Evolutionary conservation across 768 basidiomycete species (phyloP).

Genomic region (Chalciporus piperatus): DNA sequence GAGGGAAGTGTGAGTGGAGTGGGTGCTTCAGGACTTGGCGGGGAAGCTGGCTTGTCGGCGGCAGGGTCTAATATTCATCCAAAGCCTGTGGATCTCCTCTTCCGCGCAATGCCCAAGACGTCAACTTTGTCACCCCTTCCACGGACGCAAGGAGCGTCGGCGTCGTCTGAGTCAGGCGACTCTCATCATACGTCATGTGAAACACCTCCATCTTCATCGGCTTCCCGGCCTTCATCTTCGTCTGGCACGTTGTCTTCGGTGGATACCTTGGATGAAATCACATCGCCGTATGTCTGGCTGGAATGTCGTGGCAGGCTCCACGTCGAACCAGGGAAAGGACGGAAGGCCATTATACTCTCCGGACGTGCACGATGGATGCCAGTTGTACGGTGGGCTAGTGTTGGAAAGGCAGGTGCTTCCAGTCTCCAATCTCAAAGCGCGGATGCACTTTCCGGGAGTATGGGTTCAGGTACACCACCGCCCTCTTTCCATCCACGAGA

Average conservation of each 20-base stretch:
- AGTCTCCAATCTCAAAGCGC: background rate
- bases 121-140: background rate
- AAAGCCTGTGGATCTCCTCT: slow-evolving; percentile 77
- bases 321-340: slow-evolving; percentile 89
- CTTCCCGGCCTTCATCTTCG: background rate
- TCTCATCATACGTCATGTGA: background rate
- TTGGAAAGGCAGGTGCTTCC: slow-evolving; percentile 41
- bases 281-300: slow-evolving; percentile 74
- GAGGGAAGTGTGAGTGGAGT: slow-evolving; percentile 38
- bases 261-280: background rate
- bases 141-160: background rate
- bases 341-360: slow-evolving; percentile 91
- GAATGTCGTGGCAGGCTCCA: slow-evolving; percentile 88
- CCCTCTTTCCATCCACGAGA: background rate
- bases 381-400: slow-evolving; percentile 54
- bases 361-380: slow-evolving; percentile 74
- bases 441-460: background rate
- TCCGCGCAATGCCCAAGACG: slow-evolving; percentile 70
- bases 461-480: slow-evolving; percentile 22
- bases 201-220: background rate
- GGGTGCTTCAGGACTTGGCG: slow-evolving; percentile 14
- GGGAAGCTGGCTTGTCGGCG: slow-evolving; percentile 16
- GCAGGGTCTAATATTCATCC: slow-evolving; percentile 29
- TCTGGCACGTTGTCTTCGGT: background rate
- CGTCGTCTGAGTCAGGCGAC: slow-evolving; percentile 1